These are phyloP conservation scores for Cicer yamashitae DNA, from an alignment of 306 rosid genomes.

Conservation along the genomic window DNA sequence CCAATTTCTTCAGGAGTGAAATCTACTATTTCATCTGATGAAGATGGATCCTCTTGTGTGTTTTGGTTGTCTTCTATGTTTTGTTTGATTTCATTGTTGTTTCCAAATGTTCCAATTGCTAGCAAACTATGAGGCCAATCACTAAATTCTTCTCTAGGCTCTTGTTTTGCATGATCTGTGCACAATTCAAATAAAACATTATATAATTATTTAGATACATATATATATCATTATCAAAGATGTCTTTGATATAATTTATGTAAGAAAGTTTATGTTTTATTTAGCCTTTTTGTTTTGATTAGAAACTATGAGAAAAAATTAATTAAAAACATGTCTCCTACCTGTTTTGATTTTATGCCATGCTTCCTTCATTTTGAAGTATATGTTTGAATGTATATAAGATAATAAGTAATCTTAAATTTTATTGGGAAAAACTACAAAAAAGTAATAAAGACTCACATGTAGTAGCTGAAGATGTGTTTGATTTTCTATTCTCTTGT, in stretches of 20 bases:
- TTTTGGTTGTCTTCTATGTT: slow-evolving; percentile 47
- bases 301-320: neutral
- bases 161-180: slow-evolving; percentile 75
- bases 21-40: slow-evolving; percentile 70
- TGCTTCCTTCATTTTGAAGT: slow-evolving; percentile 46
- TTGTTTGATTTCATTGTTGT: slow-evolving; percentile 66
- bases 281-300: neutral
- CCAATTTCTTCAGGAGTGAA: slow-evolving; percentile 95
- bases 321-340: slow-evolving; percentile 30
- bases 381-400: slow-evolving; percentile 33
- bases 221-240: neutral
- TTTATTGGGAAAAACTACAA: slow-evolving; percentile 18
- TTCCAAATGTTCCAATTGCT: slow-evolving; percentile 96
- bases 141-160: slow-evolving; percentile 86
- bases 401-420: slow-evolving; percentile 26
- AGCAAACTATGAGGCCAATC: slow-evolving; percentile 93
- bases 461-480: slow-evolving; percentile 47
- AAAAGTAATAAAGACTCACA: slow-evolving; percentile 59
- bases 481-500: slow-evolving; percentile 66
- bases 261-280: slow-evolving; percentile 20
- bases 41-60: slow-evolving; percentile 62
- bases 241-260: slow-evolving; percentile 19
- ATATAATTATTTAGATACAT: neutral
- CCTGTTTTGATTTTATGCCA: slow-evolving; percentile 17
- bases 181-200: slow-evolving; percentile 28